Base-by-base conservation (phyloP, 352 stramenopile species). In the Phytopythium ostracodes region DNA sequence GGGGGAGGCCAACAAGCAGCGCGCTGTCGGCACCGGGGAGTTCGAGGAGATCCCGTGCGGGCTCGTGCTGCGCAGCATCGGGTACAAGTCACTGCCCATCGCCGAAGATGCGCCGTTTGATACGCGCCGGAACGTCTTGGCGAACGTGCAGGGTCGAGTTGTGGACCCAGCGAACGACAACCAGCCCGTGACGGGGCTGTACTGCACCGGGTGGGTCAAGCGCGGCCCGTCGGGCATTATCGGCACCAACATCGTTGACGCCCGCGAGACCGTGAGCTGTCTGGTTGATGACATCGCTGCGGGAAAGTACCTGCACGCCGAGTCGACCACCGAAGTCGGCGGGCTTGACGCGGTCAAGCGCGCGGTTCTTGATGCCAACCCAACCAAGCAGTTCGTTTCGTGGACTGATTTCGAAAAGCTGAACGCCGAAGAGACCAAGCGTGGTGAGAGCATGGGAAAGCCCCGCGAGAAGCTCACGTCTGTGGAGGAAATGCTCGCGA, bases 141-240 rank as follows among this genome's bases (percentile, higher is more conserved):
- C 66, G 27, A 85, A 94, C 60, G 70, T 86, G 24, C 58, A 82
- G 56, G 79, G 90, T 61, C 71, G 79, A 29, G 44, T 95, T 66
- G 60, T 92, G 33, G 59, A 78, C 64, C 64, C 62, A 59, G 70
- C n/a, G 58, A 69, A 65, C 56, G 63, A 68, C 52, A 46, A 62
- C 11, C 51, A 74, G 35, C 66, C 64, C 1, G 77, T 95, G 29
- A 70, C 79, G 54, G 93, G 95, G 0, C 65, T 99, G 33, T 99
- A 99, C 74, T 97, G 94, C 62, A 84, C 92, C 24, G 98, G 98
- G 4, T 99, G 98, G 98, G 84, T 98, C 25, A 99, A 99, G 77
- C 91, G 98, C 58, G 97, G 98, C 8, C 96, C 98, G 12, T 92
- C 80, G 24, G 98, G 98, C 0, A 99, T 99, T 66, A 99, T 99